Conservation (phyloP, 768 basidiomycete species). For the Lactarius sanguifluus region DNA sequence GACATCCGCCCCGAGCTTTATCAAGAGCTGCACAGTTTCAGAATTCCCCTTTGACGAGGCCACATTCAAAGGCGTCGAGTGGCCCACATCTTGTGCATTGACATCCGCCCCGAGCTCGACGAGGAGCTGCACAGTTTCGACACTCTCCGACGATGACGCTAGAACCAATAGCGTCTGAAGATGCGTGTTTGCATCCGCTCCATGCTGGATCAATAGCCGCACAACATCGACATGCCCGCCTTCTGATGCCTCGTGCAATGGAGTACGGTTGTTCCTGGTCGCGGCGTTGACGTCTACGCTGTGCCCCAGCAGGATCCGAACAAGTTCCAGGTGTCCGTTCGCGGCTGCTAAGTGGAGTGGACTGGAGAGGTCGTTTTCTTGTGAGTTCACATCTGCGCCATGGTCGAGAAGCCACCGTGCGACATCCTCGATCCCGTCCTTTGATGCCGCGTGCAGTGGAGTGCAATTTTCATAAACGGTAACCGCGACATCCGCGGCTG, state of each 20-base stretch:
- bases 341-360: not conserved
- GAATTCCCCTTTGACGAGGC: not conserved
- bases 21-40: not conserved
- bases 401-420: not conserved
- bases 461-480: not conserved
- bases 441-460: not conserved
- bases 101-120: not conserved
- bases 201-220: not conserved
- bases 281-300: not conserved
- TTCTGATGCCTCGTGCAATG: not conserved
- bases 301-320: not conserved
- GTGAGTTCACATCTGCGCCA: not conserved
- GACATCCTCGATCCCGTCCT: not conserved
- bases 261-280: not conserved
- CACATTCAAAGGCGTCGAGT: not conserved
- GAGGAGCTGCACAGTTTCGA: not conserved
- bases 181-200: not conserved
- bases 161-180: not conserved
- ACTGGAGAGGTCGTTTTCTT: not conserved
- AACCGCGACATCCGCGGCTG: not conserved
- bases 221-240: not conserved
- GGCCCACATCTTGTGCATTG: not conserved
- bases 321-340: not conserved
- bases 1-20: no score
- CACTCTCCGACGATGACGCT: not conserved